These are phyloP conservation scores for Claviceps maximensis DNA, from an alignment of 2,329 filamentous ascomycete species.

Conservation along the genomic window DNA sequence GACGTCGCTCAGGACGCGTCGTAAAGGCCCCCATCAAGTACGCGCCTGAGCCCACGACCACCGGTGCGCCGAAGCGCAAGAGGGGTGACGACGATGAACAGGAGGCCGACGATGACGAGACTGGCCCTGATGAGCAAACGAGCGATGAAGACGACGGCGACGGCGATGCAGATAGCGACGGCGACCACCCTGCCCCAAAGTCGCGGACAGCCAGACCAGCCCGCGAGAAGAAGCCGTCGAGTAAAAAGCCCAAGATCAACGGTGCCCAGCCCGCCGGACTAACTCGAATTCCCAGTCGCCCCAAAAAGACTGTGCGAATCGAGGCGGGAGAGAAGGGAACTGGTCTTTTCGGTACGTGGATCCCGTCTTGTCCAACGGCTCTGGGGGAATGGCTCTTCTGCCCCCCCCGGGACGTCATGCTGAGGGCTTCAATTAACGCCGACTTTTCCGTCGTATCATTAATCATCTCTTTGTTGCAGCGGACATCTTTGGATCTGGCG, in stretches of 20 bases:
- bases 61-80: slow-evolving; percentile 43
- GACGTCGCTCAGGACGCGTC: slow-evolving; percentile 58
- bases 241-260: slow-evolving; percentile 53
- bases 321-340: slow-evolving; percentile 37
- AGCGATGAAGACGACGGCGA: slow-evolving; percentile 21
- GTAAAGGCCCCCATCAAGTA: slow-evolving; percentile 47
- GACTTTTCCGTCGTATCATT: slow-evolving; percentile 6
- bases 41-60: slow-evolving; percentile 31
- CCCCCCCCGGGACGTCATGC: not conserved
- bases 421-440: not conserved
- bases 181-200: slow-evolving; percentile 25
- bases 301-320: slow-evolving; percentile 42
- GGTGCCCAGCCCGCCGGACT: slow-evolving; percentile 29
- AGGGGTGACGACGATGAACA: slow-evolving; percentile 35
- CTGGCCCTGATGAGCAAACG: slow-evolving; percentile 31
- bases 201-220: slow-evolving; percentile 28
- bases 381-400: not conserved
- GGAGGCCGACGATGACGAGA: slow-evolving; percentile 34
- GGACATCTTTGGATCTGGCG: slow-evolving; percentile 49
- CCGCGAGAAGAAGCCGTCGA: slow-evolving; percentile 41
- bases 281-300: slow-evolving; percentile 34
- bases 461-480: slow-evolving; percentile 25
- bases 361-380: not conserved
- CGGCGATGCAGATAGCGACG: slow-evolving; percentile 33
- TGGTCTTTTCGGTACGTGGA: slow-evolving; percentile 39